A percentile compares a stretch with the other conserved stretches of the same genome.
Evolutionary conservation across 352 stramenopile genomes (phyloP).

Genomic region (Pythium utonaiense): DNA sequence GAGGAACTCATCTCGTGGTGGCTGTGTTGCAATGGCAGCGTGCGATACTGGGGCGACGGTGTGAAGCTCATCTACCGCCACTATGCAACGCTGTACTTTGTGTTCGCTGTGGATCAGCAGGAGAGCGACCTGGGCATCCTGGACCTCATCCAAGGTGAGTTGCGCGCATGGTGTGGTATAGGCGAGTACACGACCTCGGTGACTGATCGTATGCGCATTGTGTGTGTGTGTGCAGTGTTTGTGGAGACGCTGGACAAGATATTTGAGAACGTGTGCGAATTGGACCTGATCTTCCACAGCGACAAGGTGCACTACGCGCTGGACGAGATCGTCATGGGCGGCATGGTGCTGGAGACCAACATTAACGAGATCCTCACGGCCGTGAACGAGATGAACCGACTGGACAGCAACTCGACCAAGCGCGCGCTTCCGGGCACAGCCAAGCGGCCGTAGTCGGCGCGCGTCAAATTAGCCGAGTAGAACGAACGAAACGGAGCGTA

Average conservation of each 20-base stretch:
- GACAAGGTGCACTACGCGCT: conserved; percentile 97
- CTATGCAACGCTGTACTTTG: conserved; percentile 99
- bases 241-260: conserved; percentile 97
- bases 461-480: not conserved
- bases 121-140: conserved; percentile 99
- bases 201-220: not conserved
- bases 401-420: conserved; percentile 84
- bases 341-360: conserved; percentile 99
- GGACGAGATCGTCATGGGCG: conserved; percentile 99
- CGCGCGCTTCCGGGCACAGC: conserved; percentile 67
- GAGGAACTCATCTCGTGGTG: conserved; percentile 1
- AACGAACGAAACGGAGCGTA: not conserved
- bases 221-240: conserved; percentile 63
- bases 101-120: conserved; percentile 98
- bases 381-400: conserved; percentile 96
- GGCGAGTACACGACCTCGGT: too few relatives aligned
- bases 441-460: conserved; percentile 37
- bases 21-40: conserved; percentile 30
- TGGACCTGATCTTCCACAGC: conserved; percentile 99
- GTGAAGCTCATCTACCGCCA: conserved; percentile 99
- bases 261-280: conserved; percentile 99
- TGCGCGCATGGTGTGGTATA: not conserved
- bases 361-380: conserved; percentile 96
- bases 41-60: conserved; percentile 94
- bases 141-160: conserved; percentile 96